These are phyloP conservation scores for Dentipellis sp. DNA, from an alignment of 768 basidiomycete species.

Conservation along the genomic window DNA sequence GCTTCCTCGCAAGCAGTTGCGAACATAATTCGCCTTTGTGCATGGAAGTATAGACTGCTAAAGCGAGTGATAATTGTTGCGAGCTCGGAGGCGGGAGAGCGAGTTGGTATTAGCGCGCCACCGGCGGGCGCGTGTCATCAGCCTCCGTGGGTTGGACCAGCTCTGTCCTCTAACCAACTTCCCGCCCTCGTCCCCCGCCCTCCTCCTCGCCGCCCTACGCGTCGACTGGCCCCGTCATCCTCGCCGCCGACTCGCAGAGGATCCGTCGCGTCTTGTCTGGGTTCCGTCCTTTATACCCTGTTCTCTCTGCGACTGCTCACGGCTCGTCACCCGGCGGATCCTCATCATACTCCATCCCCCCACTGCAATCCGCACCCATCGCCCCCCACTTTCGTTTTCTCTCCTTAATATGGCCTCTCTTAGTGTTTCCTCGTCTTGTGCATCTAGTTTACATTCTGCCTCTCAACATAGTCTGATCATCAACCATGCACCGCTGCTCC, in stretches of 20 bases:
- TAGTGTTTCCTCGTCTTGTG: conserved; percentile 5
- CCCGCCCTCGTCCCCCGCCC: not conserved
- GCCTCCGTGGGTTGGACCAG: not conserved
- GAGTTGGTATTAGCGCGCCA: too few relatives aligned
- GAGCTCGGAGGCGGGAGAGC: too few relatives aligned
- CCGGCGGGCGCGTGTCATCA: not conserved
- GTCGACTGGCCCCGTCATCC: conserved; percentile 1
- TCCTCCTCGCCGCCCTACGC: not conserved
- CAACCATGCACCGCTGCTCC: conserved; percentile 11
- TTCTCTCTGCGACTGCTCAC: conserved; percentile 30
- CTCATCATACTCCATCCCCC: conserved; percentile 22
- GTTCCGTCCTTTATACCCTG: conserved; percentile 36
- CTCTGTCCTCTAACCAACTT: not conserved
- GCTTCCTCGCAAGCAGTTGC: too few relatives aligned
- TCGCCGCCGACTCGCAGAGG: conserved; percentile 22
- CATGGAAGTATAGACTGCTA: too few relatives aligned
- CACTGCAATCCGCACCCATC: conserved; percentile 1
- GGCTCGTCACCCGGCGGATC: conserved; percentile 41
- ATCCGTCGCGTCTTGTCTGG: conserved; percentile 41
- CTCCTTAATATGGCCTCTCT: conserved; percentile 14
- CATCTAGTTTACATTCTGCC: conserved; percentile 13
- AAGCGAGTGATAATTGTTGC: too few relatives aligned
- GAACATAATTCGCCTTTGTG: too few relatives aligned
- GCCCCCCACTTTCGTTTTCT: conserved; percentile 13
- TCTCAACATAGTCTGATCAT: conserved; percentile 20